A percentile compares a stretch with the other conserved stretches of the same genome.
phyloP scores from a whole-genome alignment of 169 alveolate species.

The Blepharisma undulans region DNA sequence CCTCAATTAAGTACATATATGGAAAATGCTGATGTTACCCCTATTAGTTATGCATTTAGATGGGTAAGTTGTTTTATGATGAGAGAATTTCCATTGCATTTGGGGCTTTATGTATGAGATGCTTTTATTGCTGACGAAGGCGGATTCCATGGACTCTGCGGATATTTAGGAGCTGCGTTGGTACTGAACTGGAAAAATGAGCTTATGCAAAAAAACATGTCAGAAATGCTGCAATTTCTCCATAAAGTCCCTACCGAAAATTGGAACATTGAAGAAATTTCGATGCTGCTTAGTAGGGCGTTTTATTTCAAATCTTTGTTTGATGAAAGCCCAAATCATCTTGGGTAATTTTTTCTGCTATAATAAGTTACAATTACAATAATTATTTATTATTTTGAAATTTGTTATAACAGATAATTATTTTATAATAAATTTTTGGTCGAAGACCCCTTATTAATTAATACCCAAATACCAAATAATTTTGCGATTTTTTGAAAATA shows the following conservation, averaged over 20 bases:
- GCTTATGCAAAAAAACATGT: constrained; percentile 42
- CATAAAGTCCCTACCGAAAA: constrained; percentile 48
- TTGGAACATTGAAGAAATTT: constrained; percentile 49
- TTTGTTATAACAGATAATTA: too few relatives aligned
- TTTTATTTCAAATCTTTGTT: neutral
- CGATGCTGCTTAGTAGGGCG: constrained; percentile 34
- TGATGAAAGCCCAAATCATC: neutral
- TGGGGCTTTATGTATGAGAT: constrained; percentile 50
- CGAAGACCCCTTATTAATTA: neutral
- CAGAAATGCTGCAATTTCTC: constrained; percentile 46
- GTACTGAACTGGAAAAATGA: constrained; percentile 41
- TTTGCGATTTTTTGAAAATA: neutral
- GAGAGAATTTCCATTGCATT: constrained; percentile 50
- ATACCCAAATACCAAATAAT: neutral
- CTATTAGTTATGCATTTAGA: constrained; percentile 45
- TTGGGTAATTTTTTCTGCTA: neutral
- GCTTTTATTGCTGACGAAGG: constrained; percentile 53
- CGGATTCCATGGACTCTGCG: constrained; percentile 50
- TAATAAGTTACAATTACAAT: neutral
- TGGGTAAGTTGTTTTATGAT: constrained; percentile 58
- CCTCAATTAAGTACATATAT: constrained; percentile 78
- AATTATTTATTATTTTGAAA: too few relatives aligned
- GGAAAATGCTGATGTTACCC: constrained; percentile 67
- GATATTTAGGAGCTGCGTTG: constrained; percentile 51
- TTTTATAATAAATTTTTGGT: too few relatives aligned